Evolutionary conservation across 352 stramenopile species (phyloP), one percentile per base, ranked within the genome.

Genomic region (Pelagophyceae sp.): DNA sequence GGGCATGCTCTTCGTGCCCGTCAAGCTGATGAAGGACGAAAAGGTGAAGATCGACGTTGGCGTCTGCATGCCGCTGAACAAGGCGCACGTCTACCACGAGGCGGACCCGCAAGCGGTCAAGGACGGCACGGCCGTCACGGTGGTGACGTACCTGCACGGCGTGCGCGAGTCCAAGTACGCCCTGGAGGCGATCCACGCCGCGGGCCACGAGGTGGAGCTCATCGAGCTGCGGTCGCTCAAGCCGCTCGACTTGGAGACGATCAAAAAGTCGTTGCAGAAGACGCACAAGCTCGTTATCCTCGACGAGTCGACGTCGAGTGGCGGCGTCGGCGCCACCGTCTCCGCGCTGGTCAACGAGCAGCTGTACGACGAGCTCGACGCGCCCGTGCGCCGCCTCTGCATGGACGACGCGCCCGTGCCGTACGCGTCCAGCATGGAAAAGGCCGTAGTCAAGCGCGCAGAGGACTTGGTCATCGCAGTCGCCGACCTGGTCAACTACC

Each of bases 1-100:
- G 23, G 91, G 89, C 82, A 94, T 95, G 64, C 85, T 95, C 61
- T 93, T 95, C 79, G 84, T 86, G 72, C 90, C 90, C 32, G 90
- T 95, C 0, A 95, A 95, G 76, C 90, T 94, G 88, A 95, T 95
- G 90, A 95, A 95, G 80, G 89, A 93, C 76, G 72, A 86, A 0
- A 94, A 94, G 84, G 87, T 88, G 54, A 85, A 76, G 33, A 74
- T 92, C 58, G 87, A 92, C 27, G 77, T 93, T 77, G 90, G 84
- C 37, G 81, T 87, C 31, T 95, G 90, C 75, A 81, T 87, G 77
- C 87, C 89, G 51, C 81, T 95, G 31, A 94, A 94, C 80, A 94
- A 95, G 85, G 85, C 85, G 61, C 84, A 79, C 37, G 60, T 93
- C n/a, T 75, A 94, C 20, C 84, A 93, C 79, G 82, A 89, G 72